A percentile compares a stretch with the other conserved stretches of the same genome.
These are phyloP conservation scores for Leccinum longicurvipes DNA, from an alignment of 768 basidiomycete species.

Conservation along the genomic window DNA sequence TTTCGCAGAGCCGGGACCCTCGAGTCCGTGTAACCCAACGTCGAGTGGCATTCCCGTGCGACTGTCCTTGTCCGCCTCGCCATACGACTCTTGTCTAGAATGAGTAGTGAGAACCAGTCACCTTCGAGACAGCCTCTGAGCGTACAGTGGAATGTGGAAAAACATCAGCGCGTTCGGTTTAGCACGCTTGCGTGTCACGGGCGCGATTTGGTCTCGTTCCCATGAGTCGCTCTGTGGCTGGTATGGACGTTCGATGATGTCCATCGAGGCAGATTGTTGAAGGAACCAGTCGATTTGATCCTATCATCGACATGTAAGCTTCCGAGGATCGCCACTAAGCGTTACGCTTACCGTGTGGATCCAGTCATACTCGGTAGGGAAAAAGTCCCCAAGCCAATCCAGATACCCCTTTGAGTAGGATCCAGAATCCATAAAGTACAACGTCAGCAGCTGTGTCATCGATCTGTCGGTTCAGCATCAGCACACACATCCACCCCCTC, in stretches of 20 bases:
- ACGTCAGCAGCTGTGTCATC: constrained; percentile 80
- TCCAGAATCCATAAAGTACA: constrained; percentile 92
- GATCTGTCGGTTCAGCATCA: constrained; percentile 48
- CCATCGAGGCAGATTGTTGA: constrained; percentile 72
- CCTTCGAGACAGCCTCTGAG: not conserved
- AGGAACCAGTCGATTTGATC: constrained; percentile 91
- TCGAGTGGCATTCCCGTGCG: constrained; percentile 62
- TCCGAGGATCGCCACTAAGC: not conserved
- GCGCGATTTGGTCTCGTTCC: constrained; percentile 61
- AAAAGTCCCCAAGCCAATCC: constrained; percentile 57
- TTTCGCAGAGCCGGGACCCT: constrained; percentile 59
- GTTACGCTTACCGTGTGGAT: constrained; percentile 55
- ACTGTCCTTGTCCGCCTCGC: constrained; percentile 60
- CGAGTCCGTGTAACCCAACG: constrained; percentile 61
- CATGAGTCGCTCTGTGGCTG: constrained; percentile 71
- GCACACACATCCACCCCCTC: not conserved
- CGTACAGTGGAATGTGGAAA: constrained; percentile 94
- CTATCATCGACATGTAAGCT: constrained; percentile 16
- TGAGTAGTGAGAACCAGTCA: not conserved
- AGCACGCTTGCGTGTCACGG: constrained; percentile 55
- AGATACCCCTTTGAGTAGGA: constrained; percentile 60
- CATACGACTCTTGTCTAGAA: constrained; percentile 70
- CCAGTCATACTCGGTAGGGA: constrained; percentile 82
- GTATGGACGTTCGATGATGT: constrained; percentile 80
- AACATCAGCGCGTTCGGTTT: constrained; percentile 98